Evolutionary conservation across 768 basidiomycete genomes (phyloP).

Genomic region (Amanita pallidorosea): DNA sequence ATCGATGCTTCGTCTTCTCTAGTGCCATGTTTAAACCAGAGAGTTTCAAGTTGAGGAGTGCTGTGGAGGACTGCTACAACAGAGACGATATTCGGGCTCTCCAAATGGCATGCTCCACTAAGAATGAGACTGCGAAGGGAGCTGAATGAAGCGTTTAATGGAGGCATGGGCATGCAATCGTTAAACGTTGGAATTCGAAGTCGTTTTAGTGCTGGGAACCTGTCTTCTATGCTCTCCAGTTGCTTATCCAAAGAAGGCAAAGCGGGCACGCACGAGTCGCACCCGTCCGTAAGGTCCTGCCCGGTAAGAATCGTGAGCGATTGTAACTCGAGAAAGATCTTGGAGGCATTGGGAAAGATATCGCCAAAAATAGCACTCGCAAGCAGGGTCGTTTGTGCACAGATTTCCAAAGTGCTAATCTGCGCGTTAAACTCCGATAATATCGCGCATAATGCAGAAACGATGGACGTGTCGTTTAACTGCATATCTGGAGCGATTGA

Average conservation of each 20-base stretch:
- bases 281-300: background rate
- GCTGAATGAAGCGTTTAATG: background rate
- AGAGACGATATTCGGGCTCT: background rate
- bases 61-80: slow-evolving; percentile 1
- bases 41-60: slow-evolving; percentile 5
- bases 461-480: background rate
- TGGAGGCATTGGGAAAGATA: background rate
- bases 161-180: slow-evolving; percentile 1
- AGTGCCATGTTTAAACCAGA: slow-evolving; percentile 5
- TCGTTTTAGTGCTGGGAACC: background rate
- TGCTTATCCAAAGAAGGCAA: background rate
- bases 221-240: background rate
- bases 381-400: background rate
- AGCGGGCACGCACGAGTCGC: too few relatives aligned
- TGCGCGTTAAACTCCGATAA: background rate
- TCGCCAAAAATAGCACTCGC: background rate
- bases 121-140: background rate
- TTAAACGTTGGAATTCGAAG: background rate
- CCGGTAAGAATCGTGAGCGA: background rate
- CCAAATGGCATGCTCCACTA: background rate
- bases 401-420: background rate
- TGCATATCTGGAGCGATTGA: background rate
- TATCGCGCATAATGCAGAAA: background rate
- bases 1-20: background rate
- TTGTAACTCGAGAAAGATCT: background rate